A percentile compares a stretch with the other conserved stretches of the same genome.
phyloP scores from a whole-genome alignment of 2,329 filamentous ascomycete genomes.

The Aspergillus alliaceus region DNA sequence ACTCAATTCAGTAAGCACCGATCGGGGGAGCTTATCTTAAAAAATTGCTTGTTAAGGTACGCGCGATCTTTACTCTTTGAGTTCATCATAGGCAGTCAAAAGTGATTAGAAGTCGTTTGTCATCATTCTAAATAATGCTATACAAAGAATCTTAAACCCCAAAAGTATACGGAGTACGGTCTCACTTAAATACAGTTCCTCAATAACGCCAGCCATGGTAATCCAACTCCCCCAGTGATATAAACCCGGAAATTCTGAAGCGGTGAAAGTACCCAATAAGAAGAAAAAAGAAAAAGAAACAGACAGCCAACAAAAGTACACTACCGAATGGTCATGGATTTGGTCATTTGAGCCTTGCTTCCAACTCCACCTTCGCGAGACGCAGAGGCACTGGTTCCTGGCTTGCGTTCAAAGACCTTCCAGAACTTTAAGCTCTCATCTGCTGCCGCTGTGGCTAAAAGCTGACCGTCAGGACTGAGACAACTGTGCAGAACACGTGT shows the following conservation, averaged over 20 bases:
- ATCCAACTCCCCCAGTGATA: neutral
- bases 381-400: constrained; percentile 65
- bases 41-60: no score
- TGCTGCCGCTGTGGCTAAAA: constrained; percentile 92
- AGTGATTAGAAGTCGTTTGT: neutral
- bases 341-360: constrained; percentile 80
- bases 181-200: neutral
- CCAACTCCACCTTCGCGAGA: constrained; percentile 66
- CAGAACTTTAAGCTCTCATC: constrained; percentile 99
- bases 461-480: constrained; percentile 95
- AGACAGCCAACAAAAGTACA: constrained; percentile 4
- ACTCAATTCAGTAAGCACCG: constrained; percentile 4
- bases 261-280: neutral
- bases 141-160: neutral
- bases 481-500: constrained; percentile 95
- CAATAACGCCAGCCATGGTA: neutral
- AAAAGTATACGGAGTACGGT: constrained; percentile 1
- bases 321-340: constrained; percentile 92
- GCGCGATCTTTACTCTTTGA: neutral
- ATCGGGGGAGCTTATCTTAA: neutral
- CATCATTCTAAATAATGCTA: neutral
- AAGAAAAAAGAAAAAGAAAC: constrained; percentile 4
- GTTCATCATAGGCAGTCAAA: neutral
- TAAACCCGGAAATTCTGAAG: neutral
- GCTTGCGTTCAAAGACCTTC: constrained; percentile 99